Percentiles rank a stretch among this genome's conserved stretches.
Evolutionary conservation across 352 stramenopile genomes (phyloP).

Genomic region (Aphanomyces astaci): DNA sequence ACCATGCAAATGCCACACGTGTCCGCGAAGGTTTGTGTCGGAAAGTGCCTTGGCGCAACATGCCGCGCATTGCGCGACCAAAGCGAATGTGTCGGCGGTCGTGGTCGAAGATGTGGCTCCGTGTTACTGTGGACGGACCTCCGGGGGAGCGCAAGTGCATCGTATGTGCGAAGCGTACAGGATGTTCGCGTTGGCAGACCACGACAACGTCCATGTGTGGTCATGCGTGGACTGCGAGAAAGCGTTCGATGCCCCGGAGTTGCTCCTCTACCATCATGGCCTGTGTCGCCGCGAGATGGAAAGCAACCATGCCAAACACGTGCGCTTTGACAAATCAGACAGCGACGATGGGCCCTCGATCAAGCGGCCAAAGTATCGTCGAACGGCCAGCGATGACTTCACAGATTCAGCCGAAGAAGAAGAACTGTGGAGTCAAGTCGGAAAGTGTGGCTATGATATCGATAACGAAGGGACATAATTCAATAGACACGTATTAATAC

Average conservation of each 20-base stretch:
- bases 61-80: not conserved
- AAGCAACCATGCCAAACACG: not conserved
- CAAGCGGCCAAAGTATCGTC: not conserved
- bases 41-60: not conserved
- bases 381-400: slow-evolving; percentile 5
- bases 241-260: slow-evolving; percentile 7
- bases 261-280: slow-evolving; percentile 13
- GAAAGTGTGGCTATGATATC: slow-evolving; percentile 1
- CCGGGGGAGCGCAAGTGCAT: not conserved
- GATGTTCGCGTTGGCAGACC: not conserved
- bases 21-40: not conserved
- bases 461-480: not conserved
- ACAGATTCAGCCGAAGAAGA: slow-evolving; percentile 15
- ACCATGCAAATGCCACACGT: not conserved
- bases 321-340: slow-evolving; percentile 1
- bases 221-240: slow-evolving; percentile 13
- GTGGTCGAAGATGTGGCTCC: not conserved
- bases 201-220: not conserved
- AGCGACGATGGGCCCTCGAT: not conserved
- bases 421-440: slow-evolving; percentile 9
- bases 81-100: not conserved
- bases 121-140: slow-evolving; percentile 9
- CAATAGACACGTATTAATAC: not conserved
- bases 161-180: slow-evolving; percentile 12
- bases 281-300: not conserved